Conservation (phyloP, 2,329 filamentous ascomycete species). For the Aspergillus thermomutatus region DNA sequence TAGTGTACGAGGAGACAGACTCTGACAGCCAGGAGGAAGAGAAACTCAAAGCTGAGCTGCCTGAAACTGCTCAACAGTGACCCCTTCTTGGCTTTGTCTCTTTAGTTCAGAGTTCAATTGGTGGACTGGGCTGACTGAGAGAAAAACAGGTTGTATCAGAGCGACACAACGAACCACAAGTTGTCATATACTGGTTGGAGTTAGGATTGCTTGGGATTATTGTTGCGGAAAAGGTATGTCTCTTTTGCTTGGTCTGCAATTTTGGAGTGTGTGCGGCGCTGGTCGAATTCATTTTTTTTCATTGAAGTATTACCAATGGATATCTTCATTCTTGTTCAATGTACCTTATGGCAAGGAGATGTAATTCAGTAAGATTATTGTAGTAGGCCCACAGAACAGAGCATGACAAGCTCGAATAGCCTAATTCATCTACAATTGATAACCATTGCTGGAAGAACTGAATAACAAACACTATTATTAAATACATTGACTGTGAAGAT, state of each 20-base stretch:
- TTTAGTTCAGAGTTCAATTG: not conserved
- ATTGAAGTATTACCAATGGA: not conserved
- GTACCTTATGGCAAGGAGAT: not conserved
- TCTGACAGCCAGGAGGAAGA: not conserved
- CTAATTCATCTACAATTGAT: too few species aligned
- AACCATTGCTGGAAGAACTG: too few species aligned
- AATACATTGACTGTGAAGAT: not conserved
- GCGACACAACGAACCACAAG: not conserved
- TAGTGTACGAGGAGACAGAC: not conserved
- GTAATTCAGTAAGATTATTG: not conserved
- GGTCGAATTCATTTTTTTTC: not conserved
- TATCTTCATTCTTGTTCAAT: not conserved
- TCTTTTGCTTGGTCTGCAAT: not conserved
- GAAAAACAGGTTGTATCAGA: not conserved
- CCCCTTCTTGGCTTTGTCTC: not conserved
- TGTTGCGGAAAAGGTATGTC: not conserved
- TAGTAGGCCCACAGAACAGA: not conserved
- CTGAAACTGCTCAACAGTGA: not conserved
- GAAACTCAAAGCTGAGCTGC: not conserved
- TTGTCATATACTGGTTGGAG: not conserved
- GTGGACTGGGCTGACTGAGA: not conserved
- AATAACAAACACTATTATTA: not conserved
- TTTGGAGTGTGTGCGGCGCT: not conserved
- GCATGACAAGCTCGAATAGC: too few species aligned
- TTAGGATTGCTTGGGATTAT: not conserved